phyloP scores from a whole-genome alignment of 768 basidiomycete genomes.

The Wakefieldia striispora region DNA sequence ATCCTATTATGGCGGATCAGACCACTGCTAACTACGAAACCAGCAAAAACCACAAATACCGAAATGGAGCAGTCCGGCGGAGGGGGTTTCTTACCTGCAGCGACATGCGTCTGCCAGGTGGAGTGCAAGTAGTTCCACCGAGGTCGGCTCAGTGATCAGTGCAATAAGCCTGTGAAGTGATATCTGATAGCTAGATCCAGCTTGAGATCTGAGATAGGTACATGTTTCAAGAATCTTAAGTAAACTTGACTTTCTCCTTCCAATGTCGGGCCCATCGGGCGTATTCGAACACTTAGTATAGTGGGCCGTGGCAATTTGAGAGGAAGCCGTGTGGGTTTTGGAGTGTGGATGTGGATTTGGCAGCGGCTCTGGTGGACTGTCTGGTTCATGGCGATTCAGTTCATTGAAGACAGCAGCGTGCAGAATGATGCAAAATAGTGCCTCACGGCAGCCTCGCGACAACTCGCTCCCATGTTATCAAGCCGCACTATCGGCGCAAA shows the following conservation, averaged over 20 bases:
- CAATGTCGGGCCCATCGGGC: too few relatives aligned
- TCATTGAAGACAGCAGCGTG: background rate
- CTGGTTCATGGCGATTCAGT: too few relatives aligned
- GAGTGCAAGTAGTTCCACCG: too few relatives aligned
- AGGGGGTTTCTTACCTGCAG: conserved; percentile 5
- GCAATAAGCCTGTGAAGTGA: background rate
- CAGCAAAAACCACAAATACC: background rate
- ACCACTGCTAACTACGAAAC: background rate
- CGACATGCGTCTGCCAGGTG: conserved; percentile 10
- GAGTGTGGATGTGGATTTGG: too few relatives aligned
- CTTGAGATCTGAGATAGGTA: too few relatives aligned
- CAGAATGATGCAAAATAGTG: background rate
- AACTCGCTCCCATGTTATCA: background rate
- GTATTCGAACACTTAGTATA: too few relatives aligned
- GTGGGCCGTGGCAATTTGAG: too few relatives aligned
- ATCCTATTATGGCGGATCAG: conserved; percentile 2
- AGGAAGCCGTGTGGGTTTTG: too few relatives aligned
- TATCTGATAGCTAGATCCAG: too few relatives aligned
- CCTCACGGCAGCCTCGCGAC: conserved; percentile 1
- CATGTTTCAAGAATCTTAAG: too few relatives aligned
- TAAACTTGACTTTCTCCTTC: too few relatives aligned
- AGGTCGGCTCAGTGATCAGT: background rate
- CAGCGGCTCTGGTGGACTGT: too few relatives aligned
- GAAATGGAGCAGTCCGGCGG: background rate
- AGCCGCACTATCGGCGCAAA: background rate